Evolutionary conservation across 306 rosid species (phyloP), one percentile per base, ranked within the genome.

Genomic region (Dalbergia oliveri): DNA sequence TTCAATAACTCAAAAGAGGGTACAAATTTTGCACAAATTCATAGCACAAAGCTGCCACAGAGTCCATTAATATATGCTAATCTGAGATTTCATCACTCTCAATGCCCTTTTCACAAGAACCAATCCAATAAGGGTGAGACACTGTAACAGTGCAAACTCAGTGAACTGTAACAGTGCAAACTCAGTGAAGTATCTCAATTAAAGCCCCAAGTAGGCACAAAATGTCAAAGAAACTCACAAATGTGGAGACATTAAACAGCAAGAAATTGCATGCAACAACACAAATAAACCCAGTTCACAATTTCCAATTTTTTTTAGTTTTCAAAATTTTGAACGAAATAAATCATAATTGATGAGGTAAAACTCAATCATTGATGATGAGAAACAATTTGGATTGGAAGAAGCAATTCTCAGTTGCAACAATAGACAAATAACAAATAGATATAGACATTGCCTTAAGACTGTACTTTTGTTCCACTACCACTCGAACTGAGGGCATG

Each of bases 1-100:
- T 18, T 51, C 73, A 66, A 82, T 66, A 56, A 66, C 72, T 72
- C 33, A 77, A 23, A 37, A 37, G 45, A 54, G n/a, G 23, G 21
- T 5, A 67, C 53, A 75, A 69, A 6, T 53, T 77, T 65, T 14
- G 31, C 75, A 31, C 47, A 63, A 47, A 51, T 1, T 63, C 79
- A 79, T 47, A 16, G 33, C 51, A 37, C 65, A 71, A 66, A 34
- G 21, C 62, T 69, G 34, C 6, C n/a, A 73, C 31, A 62, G 4
- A 73, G 12, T 69, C 47, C 45, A 16, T 67, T 44, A 68, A 49
- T 7, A 31, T 19, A 23, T 23, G 11, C 47, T 43, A 83, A 14
- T 72, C 65, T 45, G 21, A 72, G 15, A 33, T 58, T 65, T 41
- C 53, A 34, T 47, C 12, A n/a, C 59, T 26, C 44, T 39, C 18